Evolutionary conservation across 768 basidiomycete species (phyloP).

Genomic region (Amanita molliuscula): DNA sequence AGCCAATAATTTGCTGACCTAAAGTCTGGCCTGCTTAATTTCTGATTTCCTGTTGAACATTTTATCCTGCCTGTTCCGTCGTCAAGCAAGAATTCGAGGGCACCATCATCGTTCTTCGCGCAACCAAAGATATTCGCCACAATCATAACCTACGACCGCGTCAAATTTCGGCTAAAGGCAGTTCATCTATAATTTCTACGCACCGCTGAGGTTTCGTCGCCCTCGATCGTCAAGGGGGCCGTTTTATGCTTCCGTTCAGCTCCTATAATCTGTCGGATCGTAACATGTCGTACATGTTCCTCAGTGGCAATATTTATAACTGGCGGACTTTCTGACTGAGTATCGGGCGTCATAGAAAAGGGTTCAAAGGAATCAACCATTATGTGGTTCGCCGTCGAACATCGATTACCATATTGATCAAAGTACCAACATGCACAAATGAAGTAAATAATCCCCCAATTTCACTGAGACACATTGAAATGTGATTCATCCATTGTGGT

Average conservation of each 20-base stretch:
- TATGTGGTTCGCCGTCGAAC: not conserved
- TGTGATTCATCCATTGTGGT: conserved; percentile 25
- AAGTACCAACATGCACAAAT: not conserved
- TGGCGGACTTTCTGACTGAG: not conserved
- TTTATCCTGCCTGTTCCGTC: conserved; percentile 22
- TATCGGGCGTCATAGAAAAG: not conserved
- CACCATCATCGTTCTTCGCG: not conserved
- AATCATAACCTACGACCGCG: not conserved
- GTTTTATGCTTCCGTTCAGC: conserved; percentile 3
- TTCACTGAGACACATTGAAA: conserved; percentile 23
- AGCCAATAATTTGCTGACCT: conserved; percentile 8
- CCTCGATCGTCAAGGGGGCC: not conserved
- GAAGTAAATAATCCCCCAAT: not conserved
- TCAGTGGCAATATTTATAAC: not conserved
- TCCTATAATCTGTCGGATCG: conserved; percentile 5
- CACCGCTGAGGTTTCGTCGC: not conserved
- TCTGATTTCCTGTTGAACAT: not conserved
- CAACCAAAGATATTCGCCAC: conserved; percentile 3
- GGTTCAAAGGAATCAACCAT: not conserved
- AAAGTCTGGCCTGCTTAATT: conserved; percentile 1
- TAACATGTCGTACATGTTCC: conserved; percentile 6
- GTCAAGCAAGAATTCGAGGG: conserved; percentile 11
- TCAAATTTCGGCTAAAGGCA: not conserved
- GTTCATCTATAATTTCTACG: not conserved
- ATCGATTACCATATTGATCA: conserved; percentile 4